phyloP scores from a whole-genome alignment of 129 eudicot species.

The Centella asiatica region DNA sequence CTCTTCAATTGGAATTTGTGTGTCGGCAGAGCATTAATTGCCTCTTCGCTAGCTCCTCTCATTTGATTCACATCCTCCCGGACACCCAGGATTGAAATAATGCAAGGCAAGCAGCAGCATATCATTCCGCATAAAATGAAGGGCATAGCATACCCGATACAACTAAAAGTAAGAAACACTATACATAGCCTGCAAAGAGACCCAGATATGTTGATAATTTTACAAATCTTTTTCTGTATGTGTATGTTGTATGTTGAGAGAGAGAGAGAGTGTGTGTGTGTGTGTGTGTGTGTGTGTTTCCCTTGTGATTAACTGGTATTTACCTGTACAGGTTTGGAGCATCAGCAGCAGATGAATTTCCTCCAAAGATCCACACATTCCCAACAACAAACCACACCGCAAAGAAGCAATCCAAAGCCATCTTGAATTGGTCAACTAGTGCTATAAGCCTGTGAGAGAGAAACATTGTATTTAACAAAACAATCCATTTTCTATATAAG shows the following conservation, averaged over 20 bases:
- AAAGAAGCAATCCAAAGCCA: conserved; percentile 76
- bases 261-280: too few species aligned
- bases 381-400: conserved; percentile 88
- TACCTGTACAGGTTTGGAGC: conserved; percentile 82
- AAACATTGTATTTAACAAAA: not conserved
- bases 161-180: conserved; percentile 63
- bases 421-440: conserved; percentile 60
- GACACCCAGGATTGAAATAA: conserved; percentile 54
- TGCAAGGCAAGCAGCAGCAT: conserved; percentile 76
- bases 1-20: conserved; percentile 49
- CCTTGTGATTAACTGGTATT: not conserved
- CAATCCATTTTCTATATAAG: not conserved
- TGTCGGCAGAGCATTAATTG: conserved; percentile 56
- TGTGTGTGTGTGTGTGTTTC: too few species aligned
- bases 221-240: not conserved
- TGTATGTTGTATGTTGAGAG: not conserved
- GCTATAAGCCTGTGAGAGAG: conserved; percentile 30
- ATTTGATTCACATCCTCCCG: conserved; percentile 56
- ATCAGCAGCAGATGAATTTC: conserved; percentile 58
- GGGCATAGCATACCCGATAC: conserved; percentile 74
- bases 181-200: conserved; percentile 53
- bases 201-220: not conserved
- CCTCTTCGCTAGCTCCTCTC: conserved; percentile 60
- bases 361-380: conserved; percentile 78
- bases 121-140: conserved; percentile 63